Percentiles rank a stretch among this genome's conserved stretches.
Evolutionary conservation across 2,329 filamentous ascomycete genomes (phyloP).

Genomic region (Mariannaea sp.): DNA sequence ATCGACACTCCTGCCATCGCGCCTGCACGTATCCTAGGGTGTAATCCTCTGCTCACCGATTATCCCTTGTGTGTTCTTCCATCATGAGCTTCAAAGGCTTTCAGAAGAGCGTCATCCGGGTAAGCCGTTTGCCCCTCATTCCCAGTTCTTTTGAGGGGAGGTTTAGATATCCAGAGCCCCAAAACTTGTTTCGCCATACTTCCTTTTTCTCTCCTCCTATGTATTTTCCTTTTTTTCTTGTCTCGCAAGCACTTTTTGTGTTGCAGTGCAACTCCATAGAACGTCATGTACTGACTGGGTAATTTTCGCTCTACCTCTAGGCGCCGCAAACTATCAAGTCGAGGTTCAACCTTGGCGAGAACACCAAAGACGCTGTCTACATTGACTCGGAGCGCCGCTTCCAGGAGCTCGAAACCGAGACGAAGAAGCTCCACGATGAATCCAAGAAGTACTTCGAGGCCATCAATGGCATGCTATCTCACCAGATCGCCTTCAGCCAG

Average conservation of each 20-base stretch:
- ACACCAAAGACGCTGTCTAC: slow-evolving; percentile 94
- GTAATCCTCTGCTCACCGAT: background rate
- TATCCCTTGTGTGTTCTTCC: slow-evolving; percentile 23
- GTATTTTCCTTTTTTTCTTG: too few species aligned
- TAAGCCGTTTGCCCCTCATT: slow-evolving; percentile 54
- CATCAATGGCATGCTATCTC: slow-evolving; percentile 96
- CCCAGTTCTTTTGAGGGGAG: slow-evolving; percentile 12
- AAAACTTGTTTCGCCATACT: slow-evolving; percentile 19
- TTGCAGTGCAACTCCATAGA: background rate
- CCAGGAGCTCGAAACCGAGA: slow-evolving; percentile 90
- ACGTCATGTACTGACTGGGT: background rate
- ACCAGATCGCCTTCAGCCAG: slow-evolving; percentile 98
- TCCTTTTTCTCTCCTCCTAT: too few species aligned
- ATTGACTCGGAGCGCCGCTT: slow-evolving; percentile 93
- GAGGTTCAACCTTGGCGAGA: slow-evolving; percentile 93
- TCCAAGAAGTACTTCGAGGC: slow-evolving; percentile 97
- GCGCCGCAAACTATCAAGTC: slow-evolving; percentile 90
- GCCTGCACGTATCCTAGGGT: slow-evolving; percentile 4
- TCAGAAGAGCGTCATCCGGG: slow-evolving; percentile 84
- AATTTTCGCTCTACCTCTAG: slow-evolving; percentile 45
- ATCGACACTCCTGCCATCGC: slow-evolving; percentile 15
- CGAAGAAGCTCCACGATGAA: slow-evolving; percentile 95
- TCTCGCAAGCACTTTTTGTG: background rate
- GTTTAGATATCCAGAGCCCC: slow-evolving; percentile 21
- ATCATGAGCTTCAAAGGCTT: slow-evolving; percentile 97